Conservation (phyloP, 2,329 filamentous ascomycete genomes). For the Talaromyces islandicus region DNA sequence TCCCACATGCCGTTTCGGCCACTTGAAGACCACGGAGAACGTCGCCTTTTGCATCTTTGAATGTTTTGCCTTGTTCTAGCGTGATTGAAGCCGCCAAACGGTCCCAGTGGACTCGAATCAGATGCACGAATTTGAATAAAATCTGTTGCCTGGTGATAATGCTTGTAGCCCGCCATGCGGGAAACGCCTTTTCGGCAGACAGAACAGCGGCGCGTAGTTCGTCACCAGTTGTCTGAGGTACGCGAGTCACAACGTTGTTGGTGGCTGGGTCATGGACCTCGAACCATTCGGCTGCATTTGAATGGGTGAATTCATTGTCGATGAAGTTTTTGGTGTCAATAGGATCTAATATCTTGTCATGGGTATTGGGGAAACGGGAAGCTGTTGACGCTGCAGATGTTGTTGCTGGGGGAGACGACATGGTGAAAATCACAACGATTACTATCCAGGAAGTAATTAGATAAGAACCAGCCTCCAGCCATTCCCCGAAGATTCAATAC, state of each 20-base stretch:
- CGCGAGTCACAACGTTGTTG: slow-evolving; percentile 60
- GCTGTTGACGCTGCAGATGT: not conserved
- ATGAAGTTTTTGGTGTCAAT: not conserved
- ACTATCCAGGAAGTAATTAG: not conserved
- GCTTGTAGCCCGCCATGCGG: slow-evolving; percentile 54
- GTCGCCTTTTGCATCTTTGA: slow-evolving; percentile 59
- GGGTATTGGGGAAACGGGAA: not conserved
- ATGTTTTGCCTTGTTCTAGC: slow-evolving; percentile 63
- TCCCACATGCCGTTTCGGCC: slow-evolving; percentile 61
- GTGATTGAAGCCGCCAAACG: slow-evolving; percentile 59
- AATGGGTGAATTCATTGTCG: not conserved
- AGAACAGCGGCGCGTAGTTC: slow-evolving; percentile 55
- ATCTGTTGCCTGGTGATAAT: slow-evolving; percentile 57
- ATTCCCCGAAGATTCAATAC: not conserved
- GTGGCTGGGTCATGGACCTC: slow-evolving; percentile 60
- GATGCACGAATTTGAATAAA: slow-evolving; percentile 58
- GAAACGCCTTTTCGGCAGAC: slow-evolving; percentile 58
- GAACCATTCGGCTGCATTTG: slow-evolving; percentile 46
- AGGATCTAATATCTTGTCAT: not conserved
- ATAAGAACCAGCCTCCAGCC: not conserved
- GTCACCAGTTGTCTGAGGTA: slow-evolving; percentile 59
- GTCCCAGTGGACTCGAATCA: slow-evolving; percentile 60
- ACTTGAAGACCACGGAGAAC: slow-evolving; percentile 61
- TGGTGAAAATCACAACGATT: slow-evolving; percentile 14
- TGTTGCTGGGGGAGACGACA: slow-evolving; percentile 10